Evolutionary conservation across 257 asterid species (phyloP).

Genomic region (Solanum sparsipilum): DNA sequence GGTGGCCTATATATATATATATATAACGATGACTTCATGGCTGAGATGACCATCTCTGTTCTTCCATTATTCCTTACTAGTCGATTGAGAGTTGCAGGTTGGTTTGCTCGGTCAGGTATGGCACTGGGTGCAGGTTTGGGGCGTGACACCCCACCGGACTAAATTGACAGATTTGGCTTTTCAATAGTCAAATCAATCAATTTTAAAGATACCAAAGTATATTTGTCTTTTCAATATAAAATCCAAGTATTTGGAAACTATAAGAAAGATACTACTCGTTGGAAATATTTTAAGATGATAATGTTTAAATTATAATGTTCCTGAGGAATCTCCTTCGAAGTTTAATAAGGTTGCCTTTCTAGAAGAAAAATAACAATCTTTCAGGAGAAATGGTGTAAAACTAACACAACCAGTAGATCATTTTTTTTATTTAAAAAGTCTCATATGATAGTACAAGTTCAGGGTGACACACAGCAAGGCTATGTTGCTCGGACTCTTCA

Average conservation of each 20-base stretch:
- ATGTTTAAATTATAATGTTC: background rate
- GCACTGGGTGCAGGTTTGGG: background rate
- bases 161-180: background rate
- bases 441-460: background rate
- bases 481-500: background rate
- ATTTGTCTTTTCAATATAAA: background rate
- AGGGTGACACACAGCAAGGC: background rate
- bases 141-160: background rate
- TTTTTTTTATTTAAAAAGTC: background rate
- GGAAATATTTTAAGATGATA: background rate
- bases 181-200: background rate
- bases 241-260: background rate
- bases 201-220: background rate
- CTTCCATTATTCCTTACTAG: background rate
- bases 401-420: background rate
- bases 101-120: background rate
- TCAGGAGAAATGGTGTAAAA: background rate
- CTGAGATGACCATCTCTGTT: background rate
- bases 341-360: background rate
- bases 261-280: background rate
- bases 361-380: background rate
- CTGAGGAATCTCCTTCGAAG: background rate
- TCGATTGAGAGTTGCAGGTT: background rate
- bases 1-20: background rate
- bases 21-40: background rate